Evolutionary conservation across 169 alveolate species (phyloP).

Genomic region (Ichthyophthirius multifiliis): DNA sequence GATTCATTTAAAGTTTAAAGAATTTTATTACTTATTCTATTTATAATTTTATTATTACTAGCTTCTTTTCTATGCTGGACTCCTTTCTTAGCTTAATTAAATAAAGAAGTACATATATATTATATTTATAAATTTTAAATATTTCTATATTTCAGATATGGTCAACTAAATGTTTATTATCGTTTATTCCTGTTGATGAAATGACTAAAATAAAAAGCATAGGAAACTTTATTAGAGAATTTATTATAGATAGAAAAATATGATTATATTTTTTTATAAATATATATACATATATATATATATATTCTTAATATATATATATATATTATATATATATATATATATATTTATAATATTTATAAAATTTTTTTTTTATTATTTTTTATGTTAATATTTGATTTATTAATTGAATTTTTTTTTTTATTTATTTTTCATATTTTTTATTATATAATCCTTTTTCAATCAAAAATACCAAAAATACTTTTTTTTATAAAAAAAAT

Average conservation of each 20-base stretch:
- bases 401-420: too few relatives aligned
- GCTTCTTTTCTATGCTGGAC: constrained; percentile 29
- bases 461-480: too few relatives aligned
- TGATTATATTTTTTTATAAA: too few relatives aligned
- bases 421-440: too few relatives aligned
- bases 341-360: too few relatives aligned
- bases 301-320: too few relatives aligned
- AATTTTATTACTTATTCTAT: constrained; percentile 15
- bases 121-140: background rate
- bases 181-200: constrained; percentile 40
- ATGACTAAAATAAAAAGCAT: constrained; percentile 31
- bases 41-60: background rate
- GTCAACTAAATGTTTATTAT: constrained; percentile 35
- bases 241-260: constrained; percentile 19
- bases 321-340: too few relatives aligned
- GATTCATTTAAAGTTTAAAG: constrained; percentile 19
- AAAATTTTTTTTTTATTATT: too few relatives aligned
- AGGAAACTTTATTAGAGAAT: constrained; percentile 14
- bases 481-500: too few relatives aligned
- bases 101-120: constrained; percentile 18
- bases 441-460: too few relatives aligned
- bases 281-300: too few relatives aligned
- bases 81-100: constrained; percentile 26
- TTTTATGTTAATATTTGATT: too few relatives aligned
- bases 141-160: constrained; percentile 4